These are phyloP conservation scores for Penicillium aurantiogriseum DNA, from an alignment of 2,329 filamentous ascomycete genomes.

Conservation along the genomic window DNA sequence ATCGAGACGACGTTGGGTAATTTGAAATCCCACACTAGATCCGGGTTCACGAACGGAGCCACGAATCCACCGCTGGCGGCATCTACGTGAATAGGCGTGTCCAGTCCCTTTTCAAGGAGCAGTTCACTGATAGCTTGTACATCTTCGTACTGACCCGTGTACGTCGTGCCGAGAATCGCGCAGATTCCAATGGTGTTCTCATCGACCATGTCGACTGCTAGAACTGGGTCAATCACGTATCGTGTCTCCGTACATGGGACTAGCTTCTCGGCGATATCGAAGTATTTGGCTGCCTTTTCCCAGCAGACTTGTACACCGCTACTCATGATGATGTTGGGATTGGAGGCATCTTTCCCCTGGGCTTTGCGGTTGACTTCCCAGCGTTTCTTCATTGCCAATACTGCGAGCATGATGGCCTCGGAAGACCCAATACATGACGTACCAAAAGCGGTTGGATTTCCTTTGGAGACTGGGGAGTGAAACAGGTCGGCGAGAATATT, in stretches of 20 bases:
- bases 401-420: constrained; percentile 69
- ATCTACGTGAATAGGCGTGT: constrained; percentile 56
- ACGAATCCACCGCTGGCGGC: constrained; percentile 46
- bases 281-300: constrained; percentile 72
- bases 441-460: constrained; percentile 62
- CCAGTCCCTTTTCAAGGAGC: constrained; percentile 51
- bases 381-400: constrained; percentile 70
- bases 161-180: constrained; percentile 69
- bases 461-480: constrained; percentile 55
- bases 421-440: constrained; percentile 69
- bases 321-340: constrained; percentile 73
- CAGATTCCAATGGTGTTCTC: constrained; percentile 78
- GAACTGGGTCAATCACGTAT: constrained; percentile 63
- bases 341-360: constrained; percentile 61
- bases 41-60: constrained; percentile 42
- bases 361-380: constrained; percentile 65
- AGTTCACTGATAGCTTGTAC: constrained; percentile 66
- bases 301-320: constrained; percentile 70
- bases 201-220: constrained; percentile 66
- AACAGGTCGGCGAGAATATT: constrained; percentile 66
- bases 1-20: constrained; percentile 51
- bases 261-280: constrained; percentile 61
- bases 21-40: constrained; percentile 30
- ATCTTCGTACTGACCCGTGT: constrained; percentile 72
- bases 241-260: constrained; percentile 55